phyloP scores from a whole-genome alignment of 306 rosid genomes.

The Erythrophleum fordii region DNA sequence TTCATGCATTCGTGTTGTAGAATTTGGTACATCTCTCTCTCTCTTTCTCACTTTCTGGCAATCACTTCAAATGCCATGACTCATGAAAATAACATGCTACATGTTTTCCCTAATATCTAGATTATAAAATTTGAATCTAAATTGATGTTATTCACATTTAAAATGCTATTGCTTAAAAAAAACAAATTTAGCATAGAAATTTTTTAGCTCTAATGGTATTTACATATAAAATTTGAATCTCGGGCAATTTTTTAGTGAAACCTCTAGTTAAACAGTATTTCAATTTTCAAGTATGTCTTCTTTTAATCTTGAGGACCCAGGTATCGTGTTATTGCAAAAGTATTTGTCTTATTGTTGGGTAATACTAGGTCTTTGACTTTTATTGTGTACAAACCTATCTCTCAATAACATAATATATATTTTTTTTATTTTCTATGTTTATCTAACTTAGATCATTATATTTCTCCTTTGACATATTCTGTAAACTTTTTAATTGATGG shows the following conservation, averaged over 20 bases:
- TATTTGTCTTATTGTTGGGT: background rate
- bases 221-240: too few relatives aligned
- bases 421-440: background rate
- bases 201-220: background rate
- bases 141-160: background rate
- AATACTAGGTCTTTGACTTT: background rate
- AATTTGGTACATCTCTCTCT: background rate
- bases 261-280: too few relatives aligned
- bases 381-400: background rate
- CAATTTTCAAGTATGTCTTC: background rate
- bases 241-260: too few relatives aligned
- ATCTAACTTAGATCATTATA: slow-evolving; percentile 15
- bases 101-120: background rate
- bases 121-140: background rate
- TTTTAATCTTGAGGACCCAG: background rate
- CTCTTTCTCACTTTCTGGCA: too few relatives aligned
- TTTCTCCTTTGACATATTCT: slow-evolving; percentile 6
- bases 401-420: background rate
- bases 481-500: slow-evolving; percentile 73
- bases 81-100: background rate
- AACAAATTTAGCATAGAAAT: background rate
- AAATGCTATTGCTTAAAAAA: background rate
- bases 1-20: background rate
- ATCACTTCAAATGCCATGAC: background rate
- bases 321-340: background rate